Conservation (phyloP, 768 basidiomycete genomes). For the Podaxis pistillaris region DNA sequence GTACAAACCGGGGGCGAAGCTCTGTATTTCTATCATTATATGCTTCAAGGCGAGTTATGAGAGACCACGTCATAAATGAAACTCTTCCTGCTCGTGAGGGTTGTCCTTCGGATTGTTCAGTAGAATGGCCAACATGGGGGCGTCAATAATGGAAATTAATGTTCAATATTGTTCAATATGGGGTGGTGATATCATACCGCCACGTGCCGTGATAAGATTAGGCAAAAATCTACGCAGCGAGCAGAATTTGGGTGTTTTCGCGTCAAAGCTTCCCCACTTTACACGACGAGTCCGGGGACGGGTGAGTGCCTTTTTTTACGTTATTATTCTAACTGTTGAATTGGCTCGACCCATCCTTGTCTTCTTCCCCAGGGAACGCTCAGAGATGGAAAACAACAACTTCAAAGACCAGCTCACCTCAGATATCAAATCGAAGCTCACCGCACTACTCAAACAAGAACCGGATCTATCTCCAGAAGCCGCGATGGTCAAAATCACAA, state of each 20-base stretch:
- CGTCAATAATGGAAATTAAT: no score
- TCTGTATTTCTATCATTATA: background rate
- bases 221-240: background rate
- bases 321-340: background rate
- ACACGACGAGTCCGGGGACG: background rate
- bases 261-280: background rate
- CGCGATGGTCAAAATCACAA: conserved; percentile 33
- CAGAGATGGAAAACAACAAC: background rate
- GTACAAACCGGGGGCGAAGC: background rate
- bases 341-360: background rate
- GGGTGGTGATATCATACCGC: background rate
- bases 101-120: background rate
- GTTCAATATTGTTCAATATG: background rate
- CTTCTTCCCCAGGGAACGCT: background rate
- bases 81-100: background rate
- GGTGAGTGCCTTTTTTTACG: background rate
- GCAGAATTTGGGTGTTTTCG: background rate
- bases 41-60: background rate
- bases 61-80: background rate
- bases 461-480: conserved; percentile 26
- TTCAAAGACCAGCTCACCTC: conserved; percentile 22
- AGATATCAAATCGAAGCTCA: conserved; percentile 25
- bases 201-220: conserved; percentile 11
- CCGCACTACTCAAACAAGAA: conserved; percentile 25
- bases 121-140: no score